Evolutionary conservation across 768 basidiomycete genomes (phyloP).

Genomic region (Rhizopogon sp.): DNA sequence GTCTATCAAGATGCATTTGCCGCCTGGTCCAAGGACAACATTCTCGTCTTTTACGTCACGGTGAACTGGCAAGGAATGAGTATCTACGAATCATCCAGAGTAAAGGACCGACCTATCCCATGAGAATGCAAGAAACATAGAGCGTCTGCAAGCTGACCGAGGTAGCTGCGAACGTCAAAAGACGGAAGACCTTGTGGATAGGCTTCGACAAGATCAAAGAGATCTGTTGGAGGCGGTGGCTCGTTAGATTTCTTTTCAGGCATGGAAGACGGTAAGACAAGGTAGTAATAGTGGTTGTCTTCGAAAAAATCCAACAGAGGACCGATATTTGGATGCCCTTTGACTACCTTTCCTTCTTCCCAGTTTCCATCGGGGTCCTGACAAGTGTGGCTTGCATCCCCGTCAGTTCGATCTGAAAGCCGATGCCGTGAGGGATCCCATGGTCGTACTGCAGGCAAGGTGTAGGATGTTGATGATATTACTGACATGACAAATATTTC

Average conservation of each 20-base stretch:
- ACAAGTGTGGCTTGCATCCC: neutral
- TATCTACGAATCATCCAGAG: constrained; percentile 5
- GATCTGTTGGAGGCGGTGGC: constrained; percentile 64
- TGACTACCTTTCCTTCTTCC: constrained; percentile 65
- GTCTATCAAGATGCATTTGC: constrained; percentile 90
- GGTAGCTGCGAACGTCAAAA: constrained; percentile 68
- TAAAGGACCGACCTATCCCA: constrained; percentile 68
- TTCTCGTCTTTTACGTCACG: constrained; percentile 99
- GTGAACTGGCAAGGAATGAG: constrained; percentile 54
- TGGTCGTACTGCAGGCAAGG: constrained; percentile 71
- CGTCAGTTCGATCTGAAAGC: constrained; percentile 16
- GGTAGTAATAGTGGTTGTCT: constrained; percentile 93
- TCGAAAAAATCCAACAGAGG: constrained; percentile 96
- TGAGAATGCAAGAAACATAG: constrained; percentile 83
- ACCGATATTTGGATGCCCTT: constrained; percentile 95
- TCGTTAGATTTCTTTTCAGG: constrained; percentile 51
- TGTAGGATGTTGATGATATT: constrained; percentile 76
- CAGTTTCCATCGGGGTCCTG: constrained; percentile 36
- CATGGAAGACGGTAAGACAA: constrained; percentile 77
- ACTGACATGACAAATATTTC: constrained; percentile 95
- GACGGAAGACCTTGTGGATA: constrained; percentile 84
- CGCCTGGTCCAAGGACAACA: constrained; percentile 75
- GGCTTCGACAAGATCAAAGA: constrained; percentile 92
- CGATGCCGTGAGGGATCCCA: constrained; percentile 70
- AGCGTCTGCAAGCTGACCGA: constrained; percentile 94